A percentile compares a stretch with the other conserved stretches of the same genome.
Conservation (phyloP, 495 filamentous ascomycete genomes). For the Daldinia bambusicola region DNA sequence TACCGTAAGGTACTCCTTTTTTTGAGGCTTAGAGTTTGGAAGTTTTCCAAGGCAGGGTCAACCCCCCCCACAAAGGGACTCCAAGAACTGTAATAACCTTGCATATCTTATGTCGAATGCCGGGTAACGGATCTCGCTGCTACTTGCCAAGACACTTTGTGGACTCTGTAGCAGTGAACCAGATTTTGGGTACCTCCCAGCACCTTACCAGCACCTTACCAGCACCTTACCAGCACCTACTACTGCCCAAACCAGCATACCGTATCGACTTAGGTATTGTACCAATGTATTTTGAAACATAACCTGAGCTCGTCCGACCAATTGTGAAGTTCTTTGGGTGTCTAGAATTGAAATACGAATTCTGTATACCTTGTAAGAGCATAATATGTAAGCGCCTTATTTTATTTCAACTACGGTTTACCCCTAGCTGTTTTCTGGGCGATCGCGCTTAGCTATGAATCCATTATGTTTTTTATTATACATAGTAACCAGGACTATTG, state of each 20-base stretch:
- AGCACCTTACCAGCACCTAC: no score
- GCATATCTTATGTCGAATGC: conserved; percentile 34
- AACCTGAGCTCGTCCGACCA: background rate
- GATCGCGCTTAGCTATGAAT: background rate
- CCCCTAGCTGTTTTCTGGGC: background rate
- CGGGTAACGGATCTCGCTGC: conserved; percentile 43
- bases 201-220: no score
- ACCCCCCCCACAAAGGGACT: conserved; percentile 14
- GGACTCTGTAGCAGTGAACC: conserved; percentile 27
- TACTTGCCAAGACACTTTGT: conserved; percentile 29
- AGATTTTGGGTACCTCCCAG: conserved; percentile 29
- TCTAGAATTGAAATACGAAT: background rate
- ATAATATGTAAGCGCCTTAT: background rate
- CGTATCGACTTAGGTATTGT: no score
- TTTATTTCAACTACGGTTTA: background rate
- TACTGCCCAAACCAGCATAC: background rate
- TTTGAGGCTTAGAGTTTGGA: conserved; percentile 17
- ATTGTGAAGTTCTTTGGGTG: background rate
- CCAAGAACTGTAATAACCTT: conserved; percentile 9
- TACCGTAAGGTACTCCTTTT: no score
- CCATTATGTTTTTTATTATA: background rate
- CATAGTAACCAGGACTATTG: background rate
- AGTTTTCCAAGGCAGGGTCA: conserved; percentile 12
- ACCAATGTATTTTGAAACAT: background rate
- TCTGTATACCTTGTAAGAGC: background rate